These are phyloP conservation scores for Ambrosiella cleistominuta DNA, from an alignment of 2,329 filamentous ascomycete species.

Conservation along the genomic window DNA sequence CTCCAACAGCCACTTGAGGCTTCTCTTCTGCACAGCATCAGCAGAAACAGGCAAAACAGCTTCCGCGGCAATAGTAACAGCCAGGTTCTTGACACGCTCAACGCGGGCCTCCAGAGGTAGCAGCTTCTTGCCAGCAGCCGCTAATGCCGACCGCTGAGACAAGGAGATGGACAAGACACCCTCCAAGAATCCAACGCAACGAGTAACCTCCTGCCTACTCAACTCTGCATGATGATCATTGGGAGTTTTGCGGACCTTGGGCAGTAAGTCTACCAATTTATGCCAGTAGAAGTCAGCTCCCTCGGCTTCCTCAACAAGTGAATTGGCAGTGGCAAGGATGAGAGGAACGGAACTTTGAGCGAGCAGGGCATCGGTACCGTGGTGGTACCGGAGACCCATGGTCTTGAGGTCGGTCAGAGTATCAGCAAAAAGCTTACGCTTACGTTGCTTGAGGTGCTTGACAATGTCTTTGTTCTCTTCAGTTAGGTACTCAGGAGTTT, in stretches of 20 bases:
- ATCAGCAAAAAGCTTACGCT: slow-evolving; percentile 79
- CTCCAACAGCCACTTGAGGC: slow-evolving; percentile 44
- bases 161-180: slow-evolving; percentile 55
- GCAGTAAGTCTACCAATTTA: slow-evolving; percentile 56
- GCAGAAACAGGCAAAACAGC: neutral
- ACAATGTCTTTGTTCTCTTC: slow-evolving; percentile 73
- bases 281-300: slow-evolving; percentile 37
- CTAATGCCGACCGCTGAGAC: slow-evolving; percentile 34
- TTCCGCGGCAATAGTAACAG: neutral
- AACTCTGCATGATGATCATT: slow-evolving; percentile 72
- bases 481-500: slow-evolving; percentile 63
- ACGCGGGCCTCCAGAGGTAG: slow-evolving; percentile 1
- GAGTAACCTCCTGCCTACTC: slow-evolving; percentile 58
- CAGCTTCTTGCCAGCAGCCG: slow-evolving; percentile 14
- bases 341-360: slow-evolving; percentile 54
- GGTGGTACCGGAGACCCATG: slow-evolving; percentile 80
- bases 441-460: slow-evolving; percentile 79
- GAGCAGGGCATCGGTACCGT: slow-evolving; percentile 54
- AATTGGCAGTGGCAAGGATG: slow-evolving; percentile 43
- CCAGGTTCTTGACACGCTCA: slow-evolving; percentile 3
- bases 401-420: slow-evolving; percentile 64
- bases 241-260: slow-evolving; percentile 46
- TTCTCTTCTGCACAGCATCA: neutral
- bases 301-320: slow-evolving; percentile 19
- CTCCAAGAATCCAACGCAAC: slow-evolving; percentile 74